Conservation (phyloP, 129 eudicot genomes). For the Flaveria trinervia region DNA sequence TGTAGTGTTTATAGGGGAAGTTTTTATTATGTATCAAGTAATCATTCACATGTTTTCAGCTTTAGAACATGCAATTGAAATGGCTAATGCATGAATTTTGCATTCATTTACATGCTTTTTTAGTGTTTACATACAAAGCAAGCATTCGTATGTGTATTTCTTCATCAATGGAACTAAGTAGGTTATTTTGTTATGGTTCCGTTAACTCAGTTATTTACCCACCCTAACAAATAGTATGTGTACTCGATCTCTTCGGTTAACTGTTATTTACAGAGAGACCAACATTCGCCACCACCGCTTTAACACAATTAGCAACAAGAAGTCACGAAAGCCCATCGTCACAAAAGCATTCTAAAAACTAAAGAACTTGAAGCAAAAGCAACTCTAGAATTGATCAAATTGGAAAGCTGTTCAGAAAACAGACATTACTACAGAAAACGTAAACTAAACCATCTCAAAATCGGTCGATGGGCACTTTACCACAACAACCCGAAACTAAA, state of each 20-base stretch:
- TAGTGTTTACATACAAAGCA: not conserved
- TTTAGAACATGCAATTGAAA: constrained; percentile 19
- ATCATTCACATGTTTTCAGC: constrained; percentile 4
- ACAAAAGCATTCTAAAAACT: constrained; percentile 14
- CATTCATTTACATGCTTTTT: constrained; percentile 16
- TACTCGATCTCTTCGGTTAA: no score
- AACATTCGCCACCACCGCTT: not conserved
- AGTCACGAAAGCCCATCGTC: not conserved
- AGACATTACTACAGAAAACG: constrained; percentile 17
- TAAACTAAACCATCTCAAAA: constrained; percentile 27
- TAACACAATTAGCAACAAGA: not conserved
- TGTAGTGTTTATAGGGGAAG: not conserved
- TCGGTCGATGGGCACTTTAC: constrained; percentile 39
- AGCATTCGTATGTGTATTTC: not conserved
- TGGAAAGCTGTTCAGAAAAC: constrained; percentile 3
- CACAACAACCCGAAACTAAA: constrained; percentile 31
- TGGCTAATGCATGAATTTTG: constrained; percentile 14
- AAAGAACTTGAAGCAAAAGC: not conserved
- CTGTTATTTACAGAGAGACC: no score
- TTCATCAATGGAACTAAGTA: not conserved
- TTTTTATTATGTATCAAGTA: not conserved
- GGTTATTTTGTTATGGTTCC: no score
- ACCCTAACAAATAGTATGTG: no score
- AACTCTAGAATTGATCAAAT: constrained; percentile 17
- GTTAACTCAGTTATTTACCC: no score